Evolutionary conservation across 2,329 filamentous ascomycete species (phyloP).

Genomic region (Sclerotinia trifoliorum): DNA sequence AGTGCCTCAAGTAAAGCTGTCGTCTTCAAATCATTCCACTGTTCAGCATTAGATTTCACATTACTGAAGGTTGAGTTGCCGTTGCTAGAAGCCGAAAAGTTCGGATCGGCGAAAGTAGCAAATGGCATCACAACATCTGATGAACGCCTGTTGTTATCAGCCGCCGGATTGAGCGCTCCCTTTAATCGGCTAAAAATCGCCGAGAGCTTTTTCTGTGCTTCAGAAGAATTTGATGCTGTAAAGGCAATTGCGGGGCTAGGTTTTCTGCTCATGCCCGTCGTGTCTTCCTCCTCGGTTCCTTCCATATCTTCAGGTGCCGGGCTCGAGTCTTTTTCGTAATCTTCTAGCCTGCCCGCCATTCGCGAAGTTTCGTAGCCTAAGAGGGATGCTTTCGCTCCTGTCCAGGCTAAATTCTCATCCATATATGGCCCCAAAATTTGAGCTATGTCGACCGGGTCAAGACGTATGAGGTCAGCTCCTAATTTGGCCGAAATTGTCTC

Average conservation of each 20-base stretch:
- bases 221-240: constrained; percentile 11
- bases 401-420: constrained; percentile 55
- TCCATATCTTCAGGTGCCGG: constrained; percentile 45
- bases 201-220: constrained; percentile 15
- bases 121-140: constrained; percentile 20
- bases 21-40: constrained; percentile 63
- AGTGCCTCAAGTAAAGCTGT: constrained; percentile 57
- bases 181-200: constrained; percentile 14
- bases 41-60: constrained; percentile 39
- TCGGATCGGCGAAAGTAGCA: constrained; percentile 13
- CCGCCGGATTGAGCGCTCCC: neutral
- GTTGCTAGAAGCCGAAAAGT: constrained; percentile 21
- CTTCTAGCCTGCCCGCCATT: constrained; percentile 53
- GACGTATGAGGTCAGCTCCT: constrained; percentile 63
- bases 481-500: constrained; percentile 60
- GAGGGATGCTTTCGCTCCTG: constrained; percentile 50
- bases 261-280: neutral
- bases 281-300: constrained; percentile 43
- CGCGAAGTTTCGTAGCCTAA: constrained; percentile 57
- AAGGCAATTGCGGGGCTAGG: constrained; percentile 12
- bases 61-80: constrained; percentile 15
- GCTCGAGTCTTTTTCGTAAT: constrained; percentile 48
- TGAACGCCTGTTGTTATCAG: constrained; percentile 8
- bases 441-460: constrained; percentile 69
- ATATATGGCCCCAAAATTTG: constrained; percentile 68